These are phyloP conservation scores for Myxozyma vanderwaltii DNA, from an alignment of 805 yeast genomes.

Conservation along the genomic window DNA sequence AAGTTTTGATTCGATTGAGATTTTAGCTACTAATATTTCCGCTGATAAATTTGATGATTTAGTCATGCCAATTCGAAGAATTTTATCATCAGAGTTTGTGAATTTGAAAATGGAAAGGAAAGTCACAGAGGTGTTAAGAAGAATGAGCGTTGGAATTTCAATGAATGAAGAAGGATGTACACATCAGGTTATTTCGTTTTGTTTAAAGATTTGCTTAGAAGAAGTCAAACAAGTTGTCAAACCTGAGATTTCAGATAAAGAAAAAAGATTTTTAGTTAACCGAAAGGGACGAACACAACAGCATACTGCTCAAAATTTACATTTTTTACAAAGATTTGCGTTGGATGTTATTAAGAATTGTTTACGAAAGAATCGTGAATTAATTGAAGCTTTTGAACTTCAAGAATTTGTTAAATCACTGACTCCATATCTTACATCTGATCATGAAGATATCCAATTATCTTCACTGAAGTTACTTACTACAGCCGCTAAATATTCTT, in stretches of 20 bases:
- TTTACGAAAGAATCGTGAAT: slow-evolving; percentile 59
- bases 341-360: slow-evolving; percentile 75
- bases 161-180: slow-evolving; percentile 63
- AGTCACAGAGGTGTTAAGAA: slow-evolving; percentile 73
- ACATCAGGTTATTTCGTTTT: slow-evolving; percentile 63
- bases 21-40: slow-evolving; percentile 65
- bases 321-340: slow-evolving; percentile 71
- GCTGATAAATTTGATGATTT: slow-evolving; percentile 59
- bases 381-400: slow-evolving; percentile 62
- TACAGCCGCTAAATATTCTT: slow-evolving; percentile 47
- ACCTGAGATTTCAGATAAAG: slow-evolving; percentile 41
- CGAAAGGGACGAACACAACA: slow-evolving; percentile 59
- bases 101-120: slow-evolving; percentile 70
- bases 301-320: slow-evolving; percentile 54
- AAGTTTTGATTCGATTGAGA: slow-evolving; percentile 83
- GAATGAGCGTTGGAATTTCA: slow-evolving; percentile 77
- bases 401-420: slow-evolving; percentile 75
- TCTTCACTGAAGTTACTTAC: slow-evolving; percentile 51
- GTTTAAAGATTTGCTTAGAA: slow-evolving; percentile 61
- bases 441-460: slow-evolving; percentile 74
- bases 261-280: slow-evolving; percentile 34
- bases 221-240: slow-evolving; percentile 20
- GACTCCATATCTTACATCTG: slow-evolving; percentile 59
- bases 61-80: slow-evolving; percentile 66
- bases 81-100: slow-evolving; percentile 63